A percentile compares a stretch with the other conserved stretches of the same genome.
Conservation (phyloP, 192 early-diverging fungal species). For the Umbelopsis ramanniana region DNA sequence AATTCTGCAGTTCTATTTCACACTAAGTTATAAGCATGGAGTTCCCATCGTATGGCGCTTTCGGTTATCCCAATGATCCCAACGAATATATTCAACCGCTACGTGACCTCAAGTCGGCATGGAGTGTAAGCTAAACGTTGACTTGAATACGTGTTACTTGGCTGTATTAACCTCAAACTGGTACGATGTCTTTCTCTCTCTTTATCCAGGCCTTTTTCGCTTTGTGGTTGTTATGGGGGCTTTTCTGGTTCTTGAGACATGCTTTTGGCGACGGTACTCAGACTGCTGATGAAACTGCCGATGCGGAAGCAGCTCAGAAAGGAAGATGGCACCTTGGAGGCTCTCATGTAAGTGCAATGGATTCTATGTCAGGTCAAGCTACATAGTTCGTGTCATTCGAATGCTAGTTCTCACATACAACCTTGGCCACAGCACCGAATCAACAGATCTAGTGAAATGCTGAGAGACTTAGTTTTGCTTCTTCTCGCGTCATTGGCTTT, state of each 20-base stretch:
- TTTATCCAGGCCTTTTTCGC: conserved; percentile 27
- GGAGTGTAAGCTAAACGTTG: neutral
- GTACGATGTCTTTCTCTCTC: neutral
- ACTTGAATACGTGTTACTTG: neutral
- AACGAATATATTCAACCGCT: neutral
- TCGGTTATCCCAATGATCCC: neutral
- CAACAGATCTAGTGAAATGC: conserved; percentile 31
- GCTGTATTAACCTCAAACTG: neutral
- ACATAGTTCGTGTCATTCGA: neutral
- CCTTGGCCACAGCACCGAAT: conserved; percentile 26
- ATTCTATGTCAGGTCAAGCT: neutral
- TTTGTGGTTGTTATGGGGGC: conserved; percentile 37
- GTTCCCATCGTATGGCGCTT: neutral
- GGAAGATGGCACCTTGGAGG: conserved; percentile 11
- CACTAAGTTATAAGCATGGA: neutral
- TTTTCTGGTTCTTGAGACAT: conserved; percentile 36
- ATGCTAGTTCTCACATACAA: neutral
- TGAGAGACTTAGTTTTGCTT: conserved; percentile 41
- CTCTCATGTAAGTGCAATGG: conserved; percentile 23
- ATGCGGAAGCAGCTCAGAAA: neutral
- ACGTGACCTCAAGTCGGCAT: neutral
- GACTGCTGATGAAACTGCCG: neutral
- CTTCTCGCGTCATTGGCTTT: conserved; percentile 36
- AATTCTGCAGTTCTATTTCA: neutral
- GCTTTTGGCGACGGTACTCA: conserved; percentile 24